phyloP scores from a whole-genome alignment of 1,284 basidiomycete genomes.

The Ceratobasidium sp. region DNA sequence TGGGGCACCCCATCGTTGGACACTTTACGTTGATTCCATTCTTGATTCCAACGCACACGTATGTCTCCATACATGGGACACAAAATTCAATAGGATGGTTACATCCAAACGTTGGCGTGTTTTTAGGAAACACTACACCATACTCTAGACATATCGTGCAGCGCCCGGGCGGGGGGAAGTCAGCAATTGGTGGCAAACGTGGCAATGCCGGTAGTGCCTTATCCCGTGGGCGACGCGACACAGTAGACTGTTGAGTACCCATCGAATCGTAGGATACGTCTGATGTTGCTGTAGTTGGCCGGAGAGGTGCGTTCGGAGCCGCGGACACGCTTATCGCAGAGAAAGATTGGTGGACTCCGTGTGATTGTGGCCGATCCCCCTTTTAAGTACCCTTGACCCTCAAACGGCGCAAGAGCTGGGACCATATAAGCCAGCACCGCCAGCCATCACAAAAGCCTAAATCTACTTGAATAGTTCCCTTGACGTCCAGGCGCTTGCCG shows the following conservation, averaged over 20 bases:
- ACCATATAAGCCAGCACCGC: too few relatives aligned
- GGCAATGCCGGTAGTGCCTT: background rate
- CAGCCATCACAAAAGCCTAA: too few relatives aligned
- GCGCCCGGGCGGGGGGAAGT: background rate
- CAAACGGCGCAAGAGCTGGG: too few relatives aligned
- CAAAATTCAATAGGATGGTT: constrained; percentile 14
- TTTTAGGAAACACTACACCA: background rate
- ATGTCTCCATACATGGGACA: constrained; percentile 3
- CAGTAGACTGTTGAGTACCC: background rate
- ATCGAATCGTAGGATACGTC: too few relatives aligned
- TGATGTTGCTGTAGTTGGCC: too few relatives aligned
- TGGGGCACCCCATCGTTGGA: background rate
- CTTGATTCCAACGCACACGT: background rate
- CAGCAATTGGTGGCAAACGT: background rate
- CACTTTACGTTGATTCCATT: constrained; percentile 1
- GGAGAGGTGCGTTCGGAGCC: too few relatives aligned
- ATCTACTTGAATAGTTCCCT: too few relatives aligned
- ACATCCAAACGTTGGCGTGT: constrained; percentile 12
- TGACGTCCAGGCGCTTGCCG: too few relatives aligned
- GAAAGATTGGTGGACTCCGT: too few relatives aligned
- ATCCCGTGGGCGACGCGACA: background rate
- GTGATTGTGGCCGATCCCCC: too few relatives aligned
- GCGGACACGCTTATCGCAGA: too few relatives aligned
- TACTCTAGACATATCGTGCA: constrained; percentile 16
- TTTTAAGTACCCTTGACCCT: too few relatives aligned